Evolutionary conservation across 306 rosid genomes (phyloP).

Genomic region (Cajanus cajan): DNA sequence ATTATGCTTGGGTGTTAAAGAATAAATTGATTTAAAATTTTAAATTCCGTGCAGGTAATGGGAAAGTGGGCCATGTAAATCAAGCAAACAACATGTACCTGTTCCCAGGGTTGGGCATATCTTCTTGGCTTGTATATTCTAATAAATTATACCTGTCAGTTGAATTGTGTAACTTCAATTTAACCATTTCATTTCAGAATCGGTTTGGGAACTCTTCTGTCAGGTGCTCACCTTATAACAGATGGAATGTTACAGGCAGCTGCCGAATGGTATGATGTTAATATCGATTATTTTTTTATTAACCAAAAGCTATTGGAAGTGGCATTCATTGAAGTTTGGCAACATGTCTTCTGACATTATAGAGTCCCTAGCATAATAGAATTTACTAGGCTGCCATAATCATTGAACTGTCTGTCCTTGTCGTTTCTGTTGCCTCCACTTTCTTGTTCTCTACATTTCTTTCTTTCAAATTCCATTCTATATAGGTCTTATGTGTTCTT

Average conservation of each 20-base stretch:
- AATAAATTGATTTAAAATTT: slow-evolving; percentile 24
- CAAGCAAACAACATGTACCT: slow-evolving; percentile 99
- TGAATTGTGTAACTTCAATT: slow-evolving; percentile 4
- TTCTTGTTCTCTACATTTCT: not conserved
- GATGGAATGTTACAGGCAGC: slow-evolving; percentile 99
- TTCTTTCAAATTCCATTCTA: not conserved
- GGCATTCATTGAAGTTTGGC: not conserved
- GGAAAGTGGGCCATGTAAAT: slow-evolving; percentile 87
- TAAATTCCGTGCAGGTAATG: slow-evolving; percentile 85
- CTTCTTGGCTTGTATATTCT: slow-evolving; percentile 26
- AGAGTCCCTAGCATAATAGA: not conserved
- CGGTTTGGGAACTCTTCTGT: slow-evolving; percentile 88
- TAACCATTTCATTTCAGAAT: slow-evolving; percentile 60
- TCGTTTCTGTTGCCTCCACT: not conserved
- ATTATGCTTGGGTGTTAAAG: slow-evolving; percentile 18
- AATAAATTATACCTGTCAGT: not conserved
- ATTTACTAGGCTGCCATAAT: slow-evolving; percentile 12
- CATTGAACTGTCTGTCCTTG: not conserved
- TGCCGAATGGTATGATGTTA: slow-evolving; percentile 75
- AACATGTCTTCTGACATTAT: not conserved
- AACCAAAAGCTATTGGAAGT: slow-evolving; percentile 5
- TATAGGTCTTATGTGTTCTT: not conserved
- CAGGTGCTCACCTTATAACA: slow-evolving; percentile 87
- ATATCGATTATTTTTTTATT: not conserved
- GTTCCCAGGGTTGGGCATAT: slow-evolving; percentile 79